Evolutionary conservation across 306 rosid species (phyloP), one percentile per base, ranked within the genome.

Genomic region (Albizia julibrissin): DNA sequence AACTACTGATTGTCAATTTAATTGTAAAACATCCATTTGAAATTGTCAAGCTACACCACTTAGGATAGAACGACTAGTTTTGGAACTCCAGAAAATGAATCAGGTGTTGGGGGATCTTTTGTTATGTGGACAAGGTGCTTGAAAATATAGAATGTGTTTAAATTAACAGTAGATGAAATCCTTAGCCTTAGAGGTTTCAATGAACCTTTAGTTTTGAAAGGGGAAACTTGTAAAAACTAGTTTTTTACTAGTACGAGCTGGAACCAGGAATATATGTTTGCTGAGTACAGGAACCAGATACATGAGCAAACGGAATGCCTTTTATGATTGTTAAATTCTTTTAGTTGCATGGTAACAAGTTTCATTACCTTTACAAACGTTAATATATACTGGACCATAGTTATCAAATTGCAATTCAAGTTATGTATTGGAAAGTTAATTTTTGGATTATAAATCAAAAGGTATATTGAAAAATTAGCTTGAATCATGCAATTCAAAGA

Each of bases 21-120:
- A 61, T 39, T 62, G 43, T 22, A 18, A 75, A 49, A 19, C 56
- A 47, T 75, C 27, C 14, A 37, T 84, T 64, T 77, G 59, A 80
- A 80, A 70, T 59, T 21, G 2, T 21, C 47, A 27, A 24, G 64
- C 58, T 75, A 26, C 78, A 73, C 37, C 16, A 24, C 72, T 73
- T 37, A 42, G 72, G 61, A 61, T 26, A 26, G 75, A 69, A 62
- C n/a, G 29, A 64, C 58, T 62, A 64, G 62, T 71, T 74, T 83
- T 66, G 58, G 34, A 74, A 66, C 76, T 84, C 74, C 19, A 56
- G 49, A 69, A 46, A 59, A 75, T 27, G 8, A 14, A 65, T 47
- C 22, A 42, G 46, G 50, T 42, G 72, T 84, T 61, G 43, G 64
- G 42, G 74, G 42, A 37, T 59, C 11, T 33, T 52, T 10, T 10